These are phyloP conservation scores for Pyricularia pennisetigena DNA, from an alignment of 2,329 filamentous ascomycete species.

Conservation along the genomic window DNA sequence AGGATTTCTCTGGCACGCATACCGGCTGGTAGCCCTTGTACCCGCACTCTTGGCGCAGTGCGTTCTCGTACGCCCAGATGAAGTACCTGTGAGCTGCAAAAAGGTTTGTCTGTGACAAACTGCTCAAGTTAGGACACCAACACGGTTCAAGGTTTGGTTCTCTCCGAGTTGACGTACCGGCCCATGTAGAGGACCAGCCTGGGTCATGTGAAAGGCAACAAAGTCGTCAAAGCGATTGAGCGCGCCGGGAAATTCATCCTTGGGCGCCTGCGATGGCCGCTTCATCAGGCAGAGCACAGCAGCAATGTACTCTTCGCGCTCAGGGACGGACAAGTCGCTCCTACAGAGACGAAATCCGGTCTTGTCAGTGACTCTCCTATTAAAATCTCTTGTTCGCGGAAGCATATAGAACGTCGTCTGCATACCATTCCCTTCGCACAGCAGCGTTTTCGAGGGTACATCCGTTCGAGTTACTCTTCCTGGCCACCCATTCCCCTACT, in stretches of 20 bases:
- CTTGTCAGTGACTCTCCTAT: neutral
- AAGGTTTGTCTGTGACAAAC: constrained; percentile 9
- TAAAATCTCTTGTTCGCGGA: too few species aligned
- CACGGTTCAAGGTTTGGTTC: too few species aligned
- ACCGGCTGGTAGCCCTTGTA: constrained; percentile 23
- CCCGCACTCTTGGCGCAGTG: constrained; percentile 22
- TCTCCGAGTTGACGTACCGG: constrained; percentile 1
- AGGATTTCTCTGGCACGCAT: neutral
- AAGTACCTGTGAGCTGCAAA: constrained; percentile 22
- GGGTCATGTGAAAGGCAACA: constrained; percentile 21
- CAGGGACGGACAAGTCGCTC: constrained; percentile 15
- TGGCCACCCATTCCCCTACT: constrained; percentile 16
- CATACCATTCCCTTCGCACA: constrained; percentile 17
- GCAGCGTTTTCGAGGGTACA: constrained; percentile 18
- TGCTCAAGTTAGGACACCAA: too few species aligned
- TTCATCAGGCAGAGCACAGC: constrained; percentile 19
- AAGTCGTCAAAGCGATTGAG: constrained; percentile 21
- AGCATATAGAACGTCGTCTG: neutral
- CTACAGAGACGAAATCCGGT: constrained; percentile 3
- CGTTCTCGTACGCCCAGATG: constrained; percentile 20
- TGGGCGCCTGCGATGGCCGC: constrained; percentile 12
- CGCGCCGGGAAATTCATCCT: constrained; percentile 15
- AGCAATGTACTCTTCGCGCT: constrained; percentile 16
- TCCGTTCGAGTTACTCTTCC: constrained; percentile 16
- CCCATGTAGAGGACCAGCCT: constrained; percentile 14